phyloP scores from a whole-genome alignment of 176 grass and related monocot genomes.

The Oropetium thomaeum region DNA sequence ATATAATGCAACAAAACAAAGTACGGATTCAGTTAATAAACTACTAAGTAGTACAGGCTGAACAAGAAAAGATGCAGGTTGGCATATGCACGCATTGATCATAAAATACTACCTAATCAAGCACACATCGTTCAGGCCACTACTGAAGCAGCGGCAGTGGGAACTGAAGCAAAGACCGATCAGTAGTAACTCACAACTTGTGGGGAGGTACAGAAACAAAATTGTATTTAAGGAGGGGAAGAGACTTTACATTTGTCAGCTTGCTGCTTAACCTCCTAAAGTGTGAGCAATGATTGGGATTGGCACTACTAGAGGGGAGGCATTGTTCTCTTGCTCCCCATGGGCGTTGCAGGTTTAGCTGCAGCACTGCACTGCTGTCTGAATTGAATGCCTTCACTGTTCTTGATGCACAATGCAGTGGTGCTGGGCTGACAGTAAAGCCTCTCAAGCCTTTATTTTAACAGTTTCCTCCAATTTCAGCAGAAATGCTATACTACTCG shows the following conservation, averaged over 20 bases:
- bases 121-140: slow-evolving; percentile 30
- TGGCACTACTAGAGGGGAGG: neutral
- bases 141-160: slow-evolving; percentile 16
- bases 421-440: neutral
- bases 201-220: neutral
- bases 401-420: neutral
- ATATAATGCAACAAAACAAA: slow-evolving; percentile 8
- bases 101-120: neutral
- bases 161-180: neutral
- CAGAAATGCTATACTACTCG: neutral
- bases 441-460: neutral
- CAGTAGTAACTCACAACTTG: neutral
- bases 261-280: slow-evolving; percentile 25
- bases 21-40: slow-evolving; percentile 13
- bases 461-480: slow-evolving; percentile 21
- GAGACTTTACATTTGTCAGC: slow-evolving; percentile 10
- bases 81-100: slow-evolving; percentile 29
- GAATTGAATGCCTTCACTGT: slow-evolving; percentile 4
- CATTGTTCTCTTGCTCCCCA: slow-evolving; percentile 40
- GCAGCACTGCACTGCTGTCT: neutral
- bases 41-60: slow-evolving; percentile 14
- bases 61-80: slow-evolving; percentile 25
- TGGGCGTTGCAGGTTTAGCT: slow-evolving; percentile 31
- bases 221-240: neutral
- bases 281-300: slow-evolving; percentile 37